phyloP scores from a whole-genome alignment of 768 basidiomycete genomes.

The Termitomyces sp. region DNA sequence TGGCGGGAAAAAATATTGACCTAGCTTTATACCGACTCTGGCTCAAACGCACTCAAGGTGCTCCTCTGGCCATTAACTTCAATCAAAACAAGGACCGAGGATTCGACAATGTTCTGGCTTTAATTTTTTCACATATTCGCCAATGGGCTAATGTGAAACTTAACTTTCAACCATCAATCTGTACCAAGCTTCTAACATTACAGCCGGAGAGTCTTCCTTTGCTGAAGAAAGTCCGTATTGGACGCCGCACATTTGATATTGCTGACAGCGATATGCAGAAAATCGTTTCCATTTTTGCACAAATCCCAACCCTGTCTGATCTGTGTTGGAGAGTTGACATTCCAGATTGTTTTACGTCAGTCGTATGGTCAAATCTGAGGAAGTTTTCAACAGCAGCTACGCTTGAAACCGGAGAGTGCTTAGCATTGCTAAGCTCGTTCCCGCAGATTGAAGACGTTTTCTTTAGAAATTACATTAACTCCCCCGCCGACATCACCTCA shows the following conservation, averaged over 20 bases:
- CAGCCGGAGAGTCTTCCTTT: not conserved
- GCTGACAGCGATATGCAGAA: not conserved
- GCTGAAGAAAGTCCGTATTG: not conserved
- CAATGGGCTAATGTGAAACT: not conserved
- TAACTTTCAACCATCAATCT: not conserved
- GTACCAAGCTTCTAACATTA: not conserved
- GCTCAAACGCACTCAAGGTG: not conserved
- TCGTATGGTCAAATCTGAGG: not conserved
- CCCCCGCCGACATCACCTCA: too few species aligned
- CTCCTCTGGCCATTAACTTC: not conserved
- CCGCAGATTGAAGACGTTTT: not conserved
- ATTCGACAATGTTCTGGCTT: not conserved
- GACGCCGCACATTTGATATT: not conserved
- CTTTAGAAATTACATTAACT: not conserved
- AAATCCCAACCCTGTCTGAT: not conserved
- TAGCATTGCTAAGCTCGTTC: not conserved
- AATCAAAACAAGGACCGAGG: not conserved
- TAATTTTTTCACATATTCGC: not conserved
- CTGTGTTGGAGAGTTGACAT: not conserved
- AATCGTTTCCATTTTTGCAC: not conserved
- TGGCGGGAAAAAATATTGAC: not conserved
- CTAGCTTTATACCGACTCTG: not conserved
- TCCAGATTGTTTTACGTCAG: not conserved
- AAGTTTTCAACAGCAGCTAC: not conserved
- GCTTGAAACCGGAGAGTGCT: not conserved